Conservation (phyloP, 805 yeast genomes). For the Saccharomycopsis microspora region DNA sequence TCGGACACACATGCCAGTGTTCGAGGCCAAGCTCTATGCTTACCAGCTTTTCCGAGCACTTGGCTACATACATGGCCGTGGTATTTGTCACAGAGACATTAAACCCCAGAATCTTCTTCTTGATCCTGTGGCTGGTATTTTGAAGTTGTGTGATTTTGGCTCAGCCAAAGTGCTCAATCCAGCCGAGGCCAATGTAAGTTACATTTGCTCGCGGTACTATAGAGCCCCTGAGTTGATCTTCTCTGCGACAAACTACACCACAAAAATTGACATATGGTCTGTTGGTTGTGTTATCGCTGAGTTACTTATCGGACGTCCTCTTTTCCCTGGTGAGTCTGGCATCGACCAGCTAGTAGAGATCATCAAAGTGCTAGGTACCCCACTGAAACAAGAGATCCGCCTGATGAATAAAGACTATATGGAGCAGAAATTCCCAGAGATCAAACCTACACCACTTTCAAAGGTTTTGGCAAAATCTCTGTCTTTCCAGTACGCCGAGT, state of each 20-base stretch:
- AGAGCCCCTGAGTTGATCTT: constrained; percentile 96
- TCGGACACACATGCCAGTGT: constrained; percentile 71
- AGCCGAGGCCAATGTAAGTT: constrained; percentile 87
- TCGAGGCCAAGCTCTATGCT: constrained; percentile 81
- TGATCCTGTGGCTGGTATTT: constrained; percentile 73
- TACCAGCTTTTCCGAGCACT: constrained; percentile 66
- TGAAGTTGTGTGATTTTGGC: constrained; percentile 94
- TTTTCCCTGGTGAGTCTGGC: constrained; percentile 97
- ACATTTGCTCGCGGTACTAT: constrained; percentile 93
- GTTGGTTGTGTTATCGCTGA: constrained; percentile 99
- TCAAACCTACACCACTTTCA: constrained; percentile 55
- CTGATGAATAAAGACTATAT: constrained; percentile 95
- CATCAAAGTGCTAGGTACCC: constrained; percentile 92
- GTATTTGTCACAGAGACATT: constrained; percentile 85
- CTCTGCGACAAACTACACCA: constrained; percentile 93
- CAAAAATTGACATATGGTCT: constrained; percentile 96
- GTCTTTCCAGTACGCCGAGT: constrained; percentile 28
- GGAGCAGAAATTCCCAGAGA: constrained; percentile 92
- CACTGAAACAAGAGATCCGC: constrained; percentile 80
- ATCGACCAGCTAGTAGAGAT: constrained; percentile 96
- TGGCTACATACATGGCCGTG: constrained; percentile 64
- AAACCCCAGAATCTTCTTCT: constrained; percentile 84
- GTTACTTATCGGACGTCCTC: constrained; percentile 85
- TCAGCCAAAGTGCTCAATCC: constrained; percentile 87
- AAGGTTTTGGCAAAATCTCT: constrained; percentile 39